Base-by-base conservation (phyloP, 1,284 basidiomycete species). In the Microbotryum intermedium region DNA sequence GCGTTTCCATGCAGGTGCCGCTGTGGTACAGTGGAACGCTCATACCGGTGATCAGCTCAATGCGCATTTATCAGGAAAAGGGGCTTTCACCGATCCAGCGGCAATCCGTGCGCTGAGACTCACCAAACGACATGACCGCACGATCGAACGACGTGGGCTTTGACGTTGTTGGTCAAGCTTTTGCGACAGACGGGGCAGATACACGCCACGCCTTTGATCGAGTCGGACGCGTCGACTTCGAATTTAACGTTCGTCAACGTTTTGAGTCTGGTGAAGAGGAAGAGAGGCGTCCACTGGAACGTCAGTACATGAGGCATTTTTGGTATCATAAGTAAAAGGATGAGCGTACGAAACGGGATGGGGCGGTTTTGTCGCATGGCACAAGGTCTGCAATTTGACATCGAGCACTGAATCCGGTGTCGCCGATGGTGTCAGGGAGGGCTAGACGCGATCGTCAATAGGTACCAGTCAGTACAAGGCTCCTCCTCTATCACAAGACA, bases 161-260 rank as follows among this genome's bases (percentile, higher is more conserved):
- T 77, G 21, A 81, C 79, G 59, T 82, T 86, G 72, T 93, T 94
- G 1, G 87, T 88, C 43, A 95, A 76, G 47, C 79, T 79, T 73
- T 87, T 88, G 72, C 90, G 88, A 76, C 93, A 97, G 21, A 86
- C 87, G 1, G 90, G 90, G 68, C 91, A 97, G 72, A 90, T 86
- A 2, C 86, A 80, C 58, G 81, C 79, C 53, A 66, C 69, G 45
- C 79, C 73, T 48, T 39, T 62, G 76, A 76, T 58, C 74, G 78
- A 34, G 71, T 69, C 65, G 76, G 79, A 11, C 72, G 53, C 43
- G 74, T 76, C 55, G 2, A 74, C 72, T 1, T 83, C 80, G 30
- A 71, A 65, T 48, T 66, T 64, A 59, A 70, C 65, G 25, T 57
- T 30, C 25, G 68, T 71, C 49, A 72, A 64, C 10, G 58, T 57